phyloP scores from a whole-genome alignment of 768 basidiomycete species.

The Boletus coccyginus region DNA sequence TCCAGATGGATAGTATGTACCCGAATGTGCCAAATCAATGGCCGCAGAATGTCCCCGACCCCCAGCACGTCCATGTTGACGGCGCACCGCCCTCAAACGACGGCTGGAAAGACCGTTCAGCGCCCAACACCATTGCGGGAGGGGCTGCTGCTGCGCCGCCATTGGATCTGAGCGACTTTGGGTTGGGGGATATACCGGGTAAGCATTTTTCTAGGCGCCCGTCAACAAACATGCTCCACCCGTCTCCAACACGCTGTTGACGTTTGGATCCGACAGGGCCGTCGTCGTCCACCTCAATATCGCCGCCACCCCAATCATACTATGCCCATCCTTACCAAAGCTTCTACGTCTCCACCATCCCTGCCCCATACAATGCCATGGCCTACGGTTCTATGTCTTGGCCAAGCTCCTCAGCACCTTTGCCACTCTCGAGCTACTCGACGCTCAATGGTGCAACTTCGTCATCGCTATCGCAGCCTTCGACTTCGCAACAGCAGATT shows the following conservation, averaged over 20 bases:
- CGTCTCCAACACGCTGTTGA: constrained; percentile 8
- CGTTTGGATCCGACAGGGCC: constrained; percentile 25
- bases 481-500: constrained; percentile 32
- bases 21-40: constrained; percentile 42
- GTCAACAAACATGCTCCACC: constrained; percentile 4
- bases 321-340: constrained; percentile 41
- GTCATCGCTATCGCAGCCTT: constrained; percentile 32
- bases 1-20: constrained; percentile 47
- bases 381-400: constrained; percentile 52
- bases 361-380: constrained; percentile 51
- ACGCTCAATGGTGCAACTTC: constrained; percentile 74
- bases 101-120: constrained; percentile 40
- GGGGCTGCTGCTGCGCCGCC: constrained; percentile 33
- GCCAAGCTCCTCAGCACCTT: constrained; percentile 36
- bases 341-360: constrained; percentile 40
- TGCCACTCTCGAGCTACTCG: constrained; percentile 76
- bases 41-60: constrained; percentile 37
- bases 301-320: constrained; percentile 41
- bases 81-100: constrained; percentile 30
- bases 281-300: constrained; percentile 40
- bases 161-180: constrained; percentile 44
- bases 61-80: constrained; percentile 33
- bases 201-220: constrained; percentile 36
- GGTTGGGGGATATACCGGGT: constrained; percentile 42
- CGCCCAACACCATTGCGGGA: constrained; percentile 21